Evolutionary conservation across 768 basidiomycete species (phyloP).

Genomic region (Rhizopogon salebrosus): DNA sequence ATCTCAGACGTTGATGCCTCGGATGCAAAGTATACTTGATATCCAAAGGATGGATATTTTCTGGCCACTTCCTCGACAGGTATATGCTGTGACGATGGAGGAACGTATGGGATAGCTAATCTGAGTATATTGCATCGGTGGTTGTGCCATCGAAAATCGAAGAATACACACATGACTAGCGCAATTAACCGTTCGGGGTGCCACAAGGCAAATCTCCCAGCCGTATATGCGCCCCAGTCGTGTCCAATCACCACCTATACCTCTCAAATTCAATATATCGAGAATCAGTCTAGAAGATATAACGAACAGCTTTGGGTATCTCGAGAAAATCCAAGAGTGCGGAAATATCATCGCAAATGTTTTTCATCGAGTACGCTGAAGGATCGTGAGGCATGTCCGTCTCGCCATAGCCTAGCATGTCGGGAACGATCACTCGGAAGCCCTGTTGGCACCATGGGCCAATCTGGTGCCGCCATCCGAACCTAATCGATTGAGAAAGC

Average conservation of each 20-base stretch:
- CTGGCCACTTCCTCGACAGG: constrained; percentile 48
- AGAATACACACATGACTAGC: constrained; percentile 49
- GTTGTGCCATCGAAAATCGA: background rate
- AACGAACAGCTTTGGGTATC: constrained; percentile 49
- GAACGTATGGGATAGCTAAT: constrained; percentile 61
- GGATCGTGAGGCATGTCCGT: constrained; percentile 57
- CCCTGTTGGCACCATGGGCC: constrained; percentile 60
- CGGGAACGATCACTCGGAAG: constrained; percentile 53
- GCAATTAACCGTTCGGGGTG: constrained; percentile 58
- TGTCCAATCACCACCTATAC: constrained; percentile 64
- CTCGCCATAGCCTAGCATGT: constrained; percentile 55
- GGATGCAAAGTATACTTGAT: constrained; percentile 64
- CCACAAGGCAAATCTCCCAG: constrained; percentile 67
- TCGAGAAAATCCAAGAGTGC: constrained; percentile 57
- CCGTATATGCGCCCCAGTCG: constrained; percentile 73
- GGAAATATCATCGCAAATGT: constrained; percentile 55
- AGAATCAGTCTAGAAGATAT: background rate
- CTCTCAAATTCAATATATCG: background rate
- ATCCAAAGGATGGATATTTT: constrained; percentile 53
- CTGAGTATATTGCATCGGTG: constrained; percentile 30
- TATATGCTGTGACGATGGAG: constrained; percentile 46
- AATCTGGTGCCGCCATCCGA: constrained; percentile 75
- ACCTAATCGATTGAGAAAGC: constrained; percentile 34
- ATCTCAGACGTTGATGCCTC: constrained; percentile 48
- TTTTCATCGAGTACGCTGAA: constrained; percentile 54